Base-by-base conservation (phyloP, 163 green algal genomes). In the Prototheca stagnorum region DNA sequence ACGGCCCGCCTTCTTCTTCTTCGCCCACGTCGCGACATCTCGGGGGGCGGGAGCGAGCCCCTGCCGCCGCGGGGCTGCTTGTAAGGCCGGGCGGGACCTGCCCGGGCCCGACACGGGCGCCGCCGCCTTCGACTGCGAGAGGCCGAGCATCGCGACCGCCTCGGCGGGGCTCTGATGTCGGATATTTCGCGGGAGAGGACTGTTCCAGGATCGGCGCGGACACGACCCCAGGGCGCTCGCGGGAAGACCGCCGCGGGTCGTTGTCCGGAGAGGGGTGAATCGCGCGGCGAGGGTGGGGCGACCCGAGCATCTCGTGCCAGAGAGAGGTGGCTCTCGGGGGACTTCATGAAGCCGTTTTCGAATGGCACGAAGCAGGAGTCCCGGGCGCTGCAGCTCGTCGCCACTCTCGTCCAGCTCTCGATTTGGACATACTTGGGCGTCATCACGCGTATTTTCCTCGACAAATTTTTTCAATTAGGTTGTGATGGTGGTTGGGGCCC, bases 1-100 rank as follows among this genome's bases (percentile, higher is more conserved):
- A 2, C 86, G 68, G 16, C 94, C 59, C 28, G 39, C 84, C 75
- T 95, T 95, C 64, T 93, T 93, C 77, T 93, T 94, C 2, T 79
- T 80, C 78, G 89, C 89, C 51, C 71, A 82, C 0, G 70, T 80
- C 21, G 86, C 76, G 49, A 48, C 26, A 49, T 45, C 28, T 41
- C 28, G 5, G 24, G 24, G 29, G 44, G 44, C 15, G 49, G 26
- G 31, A 61, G 53, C 17, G 53, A n/a, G 20, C 26, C n/a, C n/a
- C n/a, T n/a, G n/a, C n/a, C n/a, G n/a, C n/a, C n/a, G n/a, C n/a
- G n/a, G n/a, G n/a, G n/a, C n/a, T n/a, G n/a, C n/a, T n/a, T n/a
- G n/a, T n/a, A n/a, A n/a, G n/a, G n/a, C n/a, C n/a, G n/a, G n/a
- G n/a, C n/a, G n/a, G n/a, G n/a, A n/a, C n/a, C n/a, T n/a, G n/a